Percentiles rank a stretch among this genome's conserved stretches.
Conservation (phyloP, 768 basidiomycete species). For the Mycena rosella region DNA sequence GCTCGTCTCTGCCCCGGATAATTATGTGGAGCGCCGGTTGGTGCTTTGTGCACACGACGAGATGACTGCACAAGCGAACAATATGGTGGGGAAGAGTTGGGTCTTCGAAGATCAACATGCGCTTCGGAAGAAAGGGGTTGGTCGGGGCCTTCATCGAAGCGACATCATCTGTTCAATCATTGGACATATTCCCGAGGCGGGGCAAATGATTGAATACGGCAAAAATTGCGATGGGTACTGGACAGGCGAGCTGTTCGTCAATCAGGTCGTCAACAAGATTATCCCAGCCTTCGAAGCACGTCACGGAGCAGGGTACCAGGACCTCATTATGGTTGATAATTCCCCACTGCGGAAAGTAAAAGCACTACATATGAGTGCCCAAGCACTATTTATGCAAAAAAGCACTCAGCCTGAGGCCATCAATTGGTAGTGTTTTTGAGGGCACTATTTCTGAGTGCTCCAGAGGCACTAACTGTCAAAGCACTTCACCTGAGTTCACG, state of each 20-base stretch:
- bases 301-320: conserved; percentile 48
- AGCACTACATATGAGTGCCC: no score
- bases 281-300: conserved; percentile 30
- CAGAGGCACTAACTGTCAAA: no score
- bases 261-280: conserved; percentile 24
- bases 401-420: no score
- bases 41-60: conserved; percentile 53
- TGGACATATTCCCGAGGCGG: conserved; percentile 38
- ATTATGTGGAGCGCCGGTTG: conserved; percentile 41
- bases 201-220: conserved; percentile 43
- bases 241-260: conserved; percentile 41
- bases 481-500: no score
- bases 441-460: no score
- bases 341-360: no score
- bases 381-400: no score
- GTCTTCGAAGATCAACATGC: conserved; percentile 39
- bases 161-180: conserved; percentile 42
- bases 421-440: no score
- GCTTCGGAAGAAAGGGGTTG: conserved; percentile 42
- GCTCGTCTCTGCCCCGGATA: background rate
- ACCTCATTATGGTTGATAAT: conserved; percentile 55
- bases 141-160: conserved; percentile 43
- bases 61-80: conserved; percentile 57
- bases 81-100: conserved; percentile 45
- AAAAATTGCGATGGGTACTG: conserved; percentile 48